Evolutionary conservation across 208 protist genomes (phyloP).

Genomic region (Leishmania martiniquensis): DNA sequence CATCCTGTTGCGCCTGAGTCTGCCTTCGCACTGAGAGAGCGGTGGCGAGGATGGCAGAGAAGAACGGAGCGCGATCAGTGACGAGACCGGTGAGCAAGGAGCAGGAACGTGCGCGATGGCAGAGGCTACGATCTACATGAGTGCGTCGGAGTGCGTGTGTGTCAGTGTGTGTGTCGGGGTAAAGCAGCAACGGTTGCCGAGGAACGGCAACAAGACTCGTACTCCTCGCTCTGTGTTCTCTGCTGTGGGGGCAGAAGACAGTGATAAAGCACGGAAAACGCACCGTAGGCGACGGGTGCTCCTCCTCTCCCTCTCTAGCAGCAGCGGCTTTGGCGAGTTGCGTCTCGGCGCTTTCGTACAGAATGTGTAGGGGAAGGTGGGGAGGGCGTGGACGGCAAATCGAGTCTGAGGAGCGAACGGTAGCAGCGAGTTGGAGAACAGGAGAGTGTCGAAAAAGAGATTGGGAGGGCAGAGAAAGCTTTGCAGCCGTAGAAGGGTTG

Average conservation of each 20-base stretch:
- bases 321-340: background rate
- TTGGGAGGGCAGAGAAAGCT: background rate
- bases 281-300: background rate
- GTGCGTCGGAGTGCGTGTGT: background rate
- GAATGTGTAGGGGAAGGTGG: background rate
- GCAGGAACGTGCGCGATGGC: background rate
- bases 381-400: background rate
- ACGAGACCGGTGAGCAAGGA: background rate
- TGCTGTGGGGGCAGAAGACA: background rate
- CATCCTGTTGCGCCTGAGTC: background rate
- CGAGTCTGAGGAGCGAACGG: background rate
- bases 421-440: background rate
- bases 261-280: background rate
- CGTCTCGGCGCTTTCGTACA: background rate
- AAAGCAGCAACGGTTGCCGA: background rate
- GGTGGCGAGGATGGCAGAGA: background rate
- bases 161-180: background rate
- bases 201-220: background rate
- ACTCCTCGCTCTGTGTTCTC: background rate
- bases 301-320: background rate
- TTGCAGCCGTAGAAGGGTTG: background rate
- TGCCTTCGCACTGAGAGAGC: background rate
- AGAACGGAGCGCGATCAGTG: background rate
- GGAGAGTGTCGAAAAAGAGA: too few relatives aligned
- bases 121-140: background rate